These are phyloP conservation scores for Thelephora ganbajun DNA, from an alignment of 768 basidiomycete species.

Conservation along the genomic window DNA sequence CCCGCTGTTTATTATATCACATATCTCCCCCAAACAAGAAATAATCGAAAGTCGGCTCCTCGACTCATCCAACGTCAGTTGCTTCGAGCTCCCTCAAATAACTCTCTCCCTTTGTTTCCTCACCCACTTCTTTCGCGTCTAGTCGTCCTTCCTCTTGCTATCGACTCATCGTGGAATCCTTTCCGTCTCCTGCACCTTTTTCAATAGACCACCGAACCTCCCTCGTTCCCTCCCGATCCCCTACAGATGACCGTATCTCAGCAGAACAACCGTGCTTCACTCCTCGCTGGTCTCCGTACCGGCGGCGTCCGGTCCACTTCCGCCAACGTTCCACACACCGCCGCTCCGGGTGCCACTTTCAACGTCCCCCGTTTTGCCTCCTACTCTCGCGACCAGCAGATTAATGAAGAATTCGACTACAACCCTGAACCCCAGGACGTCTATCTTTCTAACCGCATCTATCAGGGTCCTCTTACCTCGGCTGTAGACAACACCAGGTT, in stretches of 20 bases:
- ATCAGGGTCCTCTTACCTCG: slow-evolving; percentile 50
- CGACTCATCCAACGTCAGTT: neutral
- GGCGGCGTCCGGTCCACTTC: slow-evolving; percentile 76
- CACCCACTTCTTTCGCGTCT: slow-evolving; percentile 6
- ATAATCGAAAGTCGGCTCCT: neutral
- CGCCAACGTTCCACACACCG: slow-evolving; percentile 45
- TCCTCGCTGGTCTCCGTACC: slow-evolving; percentile 79
- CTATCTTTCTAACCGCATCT: slow-evolving; percentile 25
- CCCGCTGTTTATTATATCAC: slow-evolving; percentile 9
- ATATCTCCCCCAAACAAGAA: neutral
- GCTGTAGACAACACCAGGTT: slow-evolving; percentile 60
- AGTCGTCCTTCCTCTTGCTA: slow-evolving; percentile 19
- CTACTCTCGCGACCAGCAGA: slow-evolving; percentile 25
- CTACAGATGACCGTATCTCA: slow-evolving; percentile 28
- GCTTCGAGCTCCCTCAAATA: slow-evolving; percentile 4
- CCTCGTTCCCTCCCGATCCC: slow-evolving; percentile 9
- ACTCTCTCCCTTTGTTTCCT: slow-evolving; percentile 8
- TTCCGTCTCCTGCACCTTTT: slow-evolving; percentile 8
- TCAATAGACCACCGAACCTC: slow-evolving; percentile 3
- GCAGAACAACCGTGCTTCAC: slow-evolving; percentile 57
- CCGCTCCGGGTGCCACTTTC: slow-evolving; percentile 50
- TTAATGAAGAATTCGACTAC: slow-evolving; percentile 46
- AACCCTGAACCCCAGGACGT: slow-evolving; percentile 38
- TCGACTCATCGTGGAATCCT: slow-evolving; percentile 10
- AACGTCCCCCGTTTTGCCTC: slow-evolving; percentile 43